These are phyloP conservation scores for Colletotrichum noveboracense DNA, from an alignment of 2,329 filamentous ascomycete genomes.

Conservation along the genomic window DNA sequence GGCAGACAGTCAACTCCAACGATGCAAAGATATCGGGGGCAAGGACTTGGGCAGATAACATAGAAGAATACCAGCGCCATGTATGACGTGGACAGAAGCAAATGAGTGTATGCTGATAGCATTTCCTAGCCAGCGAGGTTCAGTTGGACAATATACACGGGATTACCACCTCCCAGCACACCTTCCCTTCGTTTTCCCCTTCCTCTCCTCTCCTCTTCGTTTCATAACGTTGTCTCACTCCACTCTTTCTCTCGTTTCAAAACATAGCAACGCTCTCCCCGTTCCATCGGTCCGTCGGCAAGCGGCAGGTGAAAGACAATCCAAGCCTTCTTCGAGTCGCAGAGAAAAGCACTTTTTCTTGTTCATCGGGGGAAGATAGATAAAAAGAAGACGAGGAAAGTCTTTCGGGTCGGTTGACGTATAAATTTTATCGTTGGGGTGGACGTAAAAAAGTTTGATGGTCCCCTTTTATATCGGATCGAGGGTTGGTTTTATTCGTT, in stretches of 20 bases:
- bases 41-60: not conserved
- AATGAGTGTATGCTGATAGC: slow-evolving; percentile 15
- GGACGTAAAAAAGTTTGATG: not conserved
- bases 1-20: not conserved
- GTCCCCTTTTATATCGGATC: not conserved
- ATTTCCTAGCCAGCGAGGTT: slow-evolving; percentile 20
- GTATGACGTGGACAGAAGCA: not conserved
- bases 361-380: not conserved
- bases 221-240: not conserved
- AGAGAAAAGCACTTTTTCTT: slow-evolving; percentile 14
- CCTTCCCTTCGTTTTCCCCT: slow-evolving; percentile 13
- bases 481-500: not conserved
- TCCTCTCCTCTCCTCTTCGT: not conserved
- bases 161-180: slow-evolving; percentile 31
- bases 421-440: not conserved
- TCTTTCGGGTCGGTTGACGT: not conserved
- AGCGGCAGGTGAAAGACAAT: not conserved
- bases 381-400: not conserved
- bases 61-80: not conserved
- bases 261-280: slow-evolving; percentile 1
- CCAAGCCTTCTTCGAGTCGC: not conserved
- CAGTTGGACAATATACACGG: slow-evolving; percentile 41
- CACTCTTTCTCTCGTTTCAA: not conserved
- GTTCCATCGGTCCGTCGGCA: slow-evolving; percentile 5
- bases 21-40: not conserved